phyloP scores from a whole-genome alignment of 768 basidiomycete genomes.

The Xerocomellus chrysenteron region DNA sequence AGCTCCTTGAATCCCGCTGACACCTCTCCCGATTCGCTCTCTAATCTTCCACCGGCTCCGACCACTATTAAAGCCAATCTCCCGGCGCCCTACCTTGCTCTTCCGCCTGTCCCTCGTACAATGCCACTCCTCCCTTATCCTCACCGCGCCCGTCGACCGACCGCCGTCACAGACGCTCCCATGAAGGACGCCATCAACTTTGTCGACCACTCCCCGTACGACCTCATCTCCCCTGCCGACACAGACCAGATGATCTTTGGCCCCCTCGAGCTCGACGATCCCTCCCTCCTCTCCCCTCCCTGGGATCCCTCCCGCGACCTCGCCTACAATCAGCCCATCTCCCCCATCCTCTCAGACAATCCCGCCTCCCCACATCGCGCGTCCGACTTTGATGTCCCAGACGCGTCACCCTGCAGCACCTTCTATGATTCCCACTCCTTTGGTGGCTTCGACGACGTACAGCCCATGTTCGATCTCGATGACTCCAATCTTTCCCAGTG shows the following conservation, averaged over 20 bases:
- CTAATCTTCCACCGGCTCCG: slow-evolving; percentile 33
- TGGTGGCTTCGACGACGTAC: slow-evolving; percentile 32
- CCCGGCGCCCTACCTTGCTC: slow-evolving; percentile 16
- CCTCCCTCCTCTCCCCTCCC: slow-evolving; percentile 25
- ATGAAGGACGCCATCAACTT: slow-evolving; percentile 35
- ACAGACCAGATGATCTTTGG: slow-evolving; percentile 36
- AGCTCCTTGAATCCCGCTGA: slow-evolving; percentile 25
- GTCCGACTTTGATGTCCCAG: slow-evolving; percentile 41
- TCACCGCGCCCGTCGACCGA: slow-evolving; percentile 34
- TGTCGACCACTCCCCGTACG: slow-evolving; percentile 43
- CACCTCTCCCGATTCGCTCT: slow-evolving; percentile 32
- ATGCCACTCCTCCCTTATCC: slow-evolving; percentile 45
- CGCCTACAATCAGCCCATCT: slow-evolving; percentile 39
- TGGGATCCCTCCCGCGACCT: slow-evolving; percentile 35
- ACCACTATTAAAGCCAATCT: slow-evolving; percentile 37
- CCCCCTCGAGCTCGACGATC: slow-evolving; percentile 34
- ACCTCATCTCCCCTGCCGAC: slow-evolving; percentile 35
- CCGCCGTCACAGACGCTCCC: slow-evolving; percentile 20
- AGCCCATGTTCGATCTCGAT: slow-evolving; percentile 40
- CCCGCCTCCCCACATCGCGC: slow-evolving; percentile 40
- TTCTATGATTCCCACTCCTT: slow-evolving; percentile 35
- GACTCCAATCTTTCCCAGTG: slow-evolving; percentile 51
- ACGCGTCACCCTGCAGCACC: slow-evolving; percentile 39
- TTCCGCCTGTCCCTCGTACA: slow-evolving; percentile 27
- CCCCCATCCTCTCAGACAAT: slow-evolving; percentile 41